Evolutionary conservation across 352 stramenopile genomes (phyloP).

Genomic region (Sclerospora graminicola): DNA sequence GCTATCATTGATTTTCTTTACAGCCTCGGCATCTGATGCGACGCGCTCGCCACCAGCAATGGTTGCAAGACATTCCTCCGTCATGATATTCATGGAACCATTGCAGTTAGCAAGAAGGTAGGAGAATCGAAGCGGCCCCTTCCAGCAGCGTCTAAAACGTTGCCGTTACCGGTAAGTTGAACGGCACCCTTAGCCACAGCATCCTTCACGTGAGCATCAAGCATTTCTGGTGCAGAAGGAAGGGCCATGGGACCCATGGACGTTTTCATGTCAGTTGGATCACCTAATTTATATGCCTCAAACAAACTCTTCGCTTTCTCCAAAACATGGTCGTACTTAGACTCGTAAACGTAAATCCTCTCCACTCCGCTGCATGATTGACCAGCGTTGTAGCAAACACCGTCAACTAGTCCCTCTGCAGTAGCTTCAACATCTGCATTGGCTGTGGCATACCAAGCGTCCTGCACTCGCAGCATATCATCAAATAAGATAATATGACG

Average conservation of each 20-base stretch:
- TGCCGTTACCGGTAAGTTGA: constrained; percentile 34
- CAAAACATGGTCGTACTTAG: constrained; percentile 72
- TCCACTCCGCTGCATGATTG: constrained; percentile 81
- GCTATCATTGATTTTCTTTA: too few relatives aligned
- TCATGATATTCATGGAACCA: constrained; percentile 68
- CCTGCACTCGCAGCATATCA: constrained; percentile 29
- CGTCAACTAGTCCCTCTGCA: too few relatives aligned
- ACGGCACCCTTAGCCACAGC: too few relatives aligned
- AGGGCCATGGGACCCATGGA: constrained; percentile 68
- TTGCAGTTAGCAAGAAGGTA: too few relatives aligned
- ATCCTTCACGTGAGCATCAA: constrained; percentile 57
- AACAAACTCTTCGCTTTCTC: constrained; percentile 49
- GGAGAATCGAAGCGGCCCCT: constrained; percentile 71
- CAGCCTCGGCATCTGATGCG: constrained; percentile 57
- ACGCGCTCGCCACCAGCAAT: constrained; percentile 70
- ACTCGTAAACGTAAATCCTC: constrained; percentile 77
- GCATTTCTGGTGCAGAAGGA: constrained; percentile 26
- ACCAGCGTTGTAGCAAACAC: constrained; percentile 78
- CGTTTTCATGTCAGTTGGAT: constrained; percentile 48
- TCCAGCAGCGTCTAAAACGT: constrained; percentile 33
- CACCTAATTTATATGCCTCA: constrained; percentile 50
- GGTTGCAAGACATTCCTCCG: constrained; percentile 74
- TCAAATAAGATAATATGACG: too few relatives aligned
- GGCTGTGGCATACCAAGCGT: constrained; percentile 63
- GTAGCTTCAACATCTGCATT: constrained; percentile 54